Base-by-base conservation (phyloP, 2,329 filamentous ascomycete species). In the Phialemoniopsis sp. region DNA sequence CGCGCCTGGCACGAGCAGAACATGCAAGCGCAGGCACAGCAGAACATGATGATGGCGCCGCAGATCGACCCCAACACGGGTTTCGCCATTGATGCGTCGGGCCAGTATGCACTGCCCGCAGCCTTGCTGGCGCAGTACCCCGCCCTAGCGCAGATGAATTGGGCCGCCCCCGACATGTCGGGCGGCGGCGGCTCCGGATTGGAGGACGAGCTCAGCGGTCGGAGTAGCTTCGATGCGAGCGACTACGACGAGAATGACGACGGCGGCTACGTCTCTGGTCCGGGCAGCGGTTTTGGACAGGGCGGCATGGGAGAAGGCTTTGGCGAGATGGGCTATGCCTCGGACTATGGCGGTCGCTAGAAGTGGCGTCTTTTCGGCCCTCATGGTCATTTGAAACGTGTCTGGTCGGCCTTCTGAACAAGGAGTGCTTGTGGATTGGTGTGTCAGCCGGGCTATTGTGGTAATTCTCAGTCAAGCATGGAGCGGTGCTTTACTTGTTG, bases 41-140 rank as follows among this genome's bases (percentile, higher is more conserved):
- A 55, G 13, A 79, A 76, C 39, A 78, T 80, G 64, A 80, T 57
- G 64, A 76, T 68, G 75, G 70, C 47, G 44, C 70, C 79, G 50
- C 72, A 74, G 38, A 72, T 85, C 55, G 80, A 84, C 32, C 67
- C 77, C 32, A 73, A 73, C 50, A 70, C 74, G 8, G 73, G 76
- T 43, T 81, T 70, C 60, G 77, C 65, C 2, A 72, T 81, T 51
- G 76, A 80, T 49, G 55, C 72, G 4, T 64, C 65, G 38, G 72
- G 73, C 38, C 71, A 75, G 42, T 87, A 86, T 56, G 70, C 76
- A 29, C 73, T 97, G n/a, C 93, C 93, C 2, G 87, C 87, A 4
- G 91, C 91, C 2, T 68, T 98, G 36, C 68, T 97, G 30, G 86
- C 87, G 14, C 93, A 97, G 56, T 97, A 96, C 60, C 93, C 93